Conservation (phyloP, 148 eudicot genomes). For the Vaccinium myrtillus region DNA sequence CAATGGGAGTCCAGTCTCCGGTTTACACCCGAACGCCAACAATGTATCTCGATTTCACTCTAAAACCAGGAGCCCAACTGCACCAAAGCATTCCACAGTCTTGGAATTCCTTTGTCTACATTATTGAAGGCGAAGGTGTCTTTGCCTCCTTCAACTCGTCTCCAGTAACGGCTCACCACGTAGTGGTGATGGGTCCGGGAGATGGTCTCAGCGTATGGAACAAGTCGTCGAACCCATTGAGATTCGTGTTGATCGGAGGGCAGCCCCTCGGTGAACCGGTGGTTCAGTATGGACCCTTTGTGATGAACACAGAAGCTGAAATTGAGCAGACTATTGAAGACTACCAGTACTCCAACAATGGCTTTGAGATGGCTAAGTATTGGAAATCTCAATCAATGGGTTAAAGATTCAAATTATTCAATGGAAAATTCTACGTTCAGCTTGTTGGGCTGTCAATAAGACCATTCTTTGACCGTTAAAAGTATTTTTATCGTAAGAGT, state of each 20-base stretch:
- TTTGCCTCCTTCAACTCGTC: conserved; percentile 46
- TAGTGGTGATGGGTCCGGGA: conserved; percentile 69
- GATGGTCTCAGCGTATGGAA: conserved; percentile 83
- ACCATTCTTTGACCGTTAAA: too few species aligned
- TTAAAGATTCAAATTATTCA: background rate
- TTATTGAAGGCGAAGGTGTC: conserved; percentile 75
- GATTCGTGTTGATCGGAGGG: conserved; percentile 78
- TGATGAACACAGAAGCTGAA: conserved; percentile 92
- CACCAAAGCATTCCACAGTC: conserved; percentile 66
- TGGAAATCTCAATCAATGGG: conserved; percentile 56
- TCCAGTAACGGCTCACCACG: conserved; percentile 55
- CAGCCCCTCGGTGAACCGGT: conserved; percentile 82
- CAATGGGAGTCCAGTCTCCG: conserved; percentile 79
- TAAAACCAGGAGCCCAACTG: conserved; percentile 58
- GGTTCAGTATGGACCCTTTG: conserved; percentile 95
- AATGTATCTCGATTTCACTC: conserved; percentile 82
- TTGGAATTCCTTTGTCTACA: conserved; percentile 72
- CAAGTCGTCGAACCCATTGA: conserved; percentile 42
- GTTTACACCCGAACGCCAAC: conserved; percentile 92
- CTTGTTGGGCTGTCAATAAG: too few species aligned
- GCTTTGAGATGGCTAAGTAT: conserved; percentile 76
- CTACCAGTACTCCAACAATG: conserved; percentile 65
- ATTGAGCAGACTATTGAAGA: conserved; percentile 79
- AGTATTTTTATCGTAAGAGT: too few species aligned
- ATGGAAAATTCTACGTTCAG: too few species aligned